phyloP scores from a whole-genome alignment of 352 stramenopile genomes.

The Globisporangium rhizosaccharum region DNA sequence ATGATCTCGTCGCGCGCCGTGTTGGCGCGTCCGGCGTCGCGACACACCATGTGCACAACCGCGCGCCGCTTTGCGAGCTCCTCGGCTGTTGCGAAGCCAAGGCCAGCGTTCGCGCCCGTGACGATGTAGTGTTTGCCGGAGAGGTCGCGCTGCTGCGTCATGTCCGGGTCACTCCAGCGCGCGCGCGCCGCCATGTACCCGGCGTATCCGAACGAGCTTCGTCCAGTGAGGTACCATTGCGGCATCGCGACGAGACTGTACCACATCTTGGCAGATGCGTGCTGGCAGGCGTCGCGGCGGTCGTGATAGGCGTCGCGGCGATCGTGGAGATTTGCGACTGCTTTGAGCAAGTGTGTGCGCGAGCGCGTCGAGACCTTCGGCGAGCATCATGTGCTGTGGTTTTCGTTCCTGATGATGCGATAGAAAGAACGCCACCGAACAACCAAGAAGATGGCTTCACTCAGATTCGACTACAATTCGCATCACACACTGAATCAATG shows the following conservation, averaged over 20 bases:
- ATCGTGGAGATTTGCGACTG: too few relatives aligned
- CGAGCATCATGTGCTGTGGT: too few relatives aligned
- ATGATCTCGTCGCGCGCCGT: conserved; percentile 35
- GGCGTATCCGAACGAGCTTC: conserved; percentile 26
- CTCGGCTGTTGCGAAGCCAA: conserved; percentile 34
- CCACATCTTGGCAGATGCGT: too few relatives aligned
- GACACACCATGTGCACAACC: conserved; percentile 47
- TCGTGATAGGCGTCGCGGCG: too few relatives aligned
- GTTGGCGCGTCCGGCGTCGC: conserved; percentile 26
- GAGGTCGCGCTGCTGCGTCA: conserved; percentile 29
- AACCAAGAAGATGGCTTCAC: too few relatives aligned
- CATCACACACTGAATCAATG: too few relatives aligned
- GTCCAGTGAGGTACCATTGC: conserved; percentile 36
- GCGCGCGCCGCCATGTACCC: conserved; percentile 26
- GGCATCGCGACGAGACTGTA: conserved; percentile 31
- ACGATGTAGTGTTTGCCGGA: conserved; percentile 39
- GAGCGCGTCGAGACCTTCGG: too few relatives aligned
- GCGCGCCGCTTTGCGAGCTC: conserved; percentile 30
- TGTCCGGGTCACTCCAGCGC: conserved; percentile 30
- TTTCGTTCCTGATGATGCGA: too few relatives aligned
- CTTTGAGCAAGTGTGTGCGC: too few relatives aligned
- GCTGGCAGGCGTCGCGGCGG: too few relatives aligned
- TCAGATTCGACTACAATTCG: too few relatives aligned
- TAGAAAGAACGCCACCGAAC: too few relatives aligned
- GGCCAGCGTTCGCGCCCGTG: conserved; percentile 40